These are phyloP conservation scores for Colletotrichum lupini DNA, from an alignment of 2,329 filamentous ascomycete species.

Conservation along the genomic window DNA sequence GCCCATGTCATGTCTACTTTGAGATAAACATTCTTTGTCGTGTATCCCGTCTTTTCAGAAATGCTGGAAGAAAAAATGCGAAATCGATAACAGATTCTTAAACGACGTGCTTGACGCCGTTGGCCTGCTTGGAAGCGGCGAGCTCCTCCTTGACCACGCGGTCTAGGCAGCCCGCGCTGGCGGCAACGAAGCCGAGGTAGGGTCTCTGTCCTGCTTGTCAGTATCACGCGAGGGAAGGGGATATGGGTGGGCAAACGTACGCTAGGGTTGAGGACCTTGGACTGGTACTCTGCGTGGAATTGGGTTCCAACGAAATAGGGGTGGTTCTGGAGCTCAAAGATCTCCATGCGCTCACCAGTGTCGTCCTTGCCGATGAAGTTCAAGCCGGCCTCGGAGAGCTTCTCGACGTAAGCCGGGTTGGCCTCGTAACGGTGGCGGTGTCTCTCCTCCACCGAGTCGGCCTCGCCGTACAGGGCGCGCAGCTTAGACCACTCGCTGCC, in stretches of 20 bases:
- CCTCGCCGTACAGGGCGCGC: slow-evolving; percentile 76
- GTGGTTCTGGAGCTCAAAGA: slow-evolving; percentile 84
- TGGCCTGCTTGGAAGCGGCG: slow-evolving; percentile 20
- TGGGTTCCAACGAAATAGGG: slow-evolving; percentile 86
- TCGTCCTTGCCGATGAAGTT: slow-evolving; percentile 84
- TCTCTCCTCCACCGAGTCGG: slow-evolving; percentile 72
- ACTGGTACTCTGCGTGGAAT: slow-evolving; percentile 89
- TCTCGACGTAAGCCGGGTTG: slow-evolving; percentile 80
- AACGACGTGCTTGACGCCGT: slow-evolving; percentile 32
- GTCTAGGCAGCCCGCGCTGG: slow-evolving; percentile 75
- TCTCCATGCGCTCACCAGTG: slow-evolving; percentile 82
- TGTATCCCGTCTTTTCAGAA: slow-evolving; percentile 9
- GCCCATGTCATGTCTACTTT: slow-evolving; percentile 11
- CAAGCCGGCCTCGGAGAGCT: slow-evolving; percentile 75
- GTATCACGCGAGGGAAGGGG: slow-evolving; percentile 63
- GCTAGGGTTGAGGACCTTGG: slow-evolving; percentile 78
- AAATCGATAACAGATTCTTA: not conserved
- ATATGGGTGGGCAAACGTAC: slow-evolving; percentile 50
- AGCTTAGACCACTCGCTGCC: slow-evolving; percentile 83
- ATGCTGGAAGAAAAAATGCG: not conserved
- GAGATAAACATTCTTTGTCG: not conserved
- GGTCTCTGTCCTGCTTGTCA: slow-evolving; percentile 51
- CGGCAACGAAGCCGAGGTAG: slow-evolving; percentile 87
- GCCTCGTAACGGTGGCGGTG: slow-evolving; percentile 94
- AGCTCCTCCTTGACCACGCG: slow-evolving; percentile 45